Evolutionary conservation across 306 rosid species (phyloP), one percentile per base, ranked within the genome.

Genomic region (Begonia fuchsioides): DNA sequence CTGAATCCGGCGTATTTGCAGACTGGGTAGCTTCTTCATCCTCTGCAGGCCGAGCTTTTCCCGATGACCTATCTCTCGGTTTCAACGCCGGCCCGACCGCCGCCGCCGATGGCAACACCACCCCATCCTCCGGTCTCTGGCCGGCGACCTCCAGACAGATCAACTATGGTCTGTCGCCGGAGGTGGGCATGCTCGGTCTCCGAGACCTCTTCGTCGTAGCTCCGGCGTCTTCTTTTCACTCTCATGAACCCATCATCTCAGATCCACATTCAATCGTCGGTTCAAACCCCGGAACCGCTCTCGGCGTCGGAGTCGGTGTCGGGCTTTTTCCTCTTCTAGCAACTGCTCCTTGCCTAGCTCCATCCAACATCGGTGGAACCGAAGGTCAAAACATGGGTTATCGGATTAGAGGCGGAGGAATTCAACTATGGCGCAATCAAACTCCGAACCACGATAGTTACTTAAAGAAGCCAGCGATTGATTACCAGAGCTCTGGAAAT

Each of bases 1-100:
- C 95, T 20, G 96, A 83, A 64, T 76, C 96, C 38, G 95, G 95
- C 39, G 95, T 93, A 18, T 90, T 84, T 44, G 93, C 93, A 1
- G 97, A 84, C 56, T 90, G 97, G 97, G 84, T 76, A 48, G 72
- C 83, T 12, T 52, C 95, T 1, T 56, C 88, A 0, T 45, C 93
- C 18, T 44, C 80, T 35, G 57, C 65, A 43, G 58, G 61, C 47
- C 55, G 71, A 13, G 53, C 80, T 32, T 66, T 50, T 13, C 77
- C 88, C 2, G 83, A 84, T 63, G 93, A 78, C 6, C 86, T 90
- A 38, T 90, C 90, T 0, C 84, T 88, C 39, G 93, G 97, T 45
- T 90, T 90, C 87, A 90, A 90, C 79, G 94, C 94, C 2, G 81
- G 55, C 15, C 86, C 93, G 11, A 0, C 83, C 43, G 45, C 78